Percentiles rank a stretch among this genome's conserved stretches.
Conservation (phyloP, 441 rosid species). For the Omphalea diandra region DNA sequence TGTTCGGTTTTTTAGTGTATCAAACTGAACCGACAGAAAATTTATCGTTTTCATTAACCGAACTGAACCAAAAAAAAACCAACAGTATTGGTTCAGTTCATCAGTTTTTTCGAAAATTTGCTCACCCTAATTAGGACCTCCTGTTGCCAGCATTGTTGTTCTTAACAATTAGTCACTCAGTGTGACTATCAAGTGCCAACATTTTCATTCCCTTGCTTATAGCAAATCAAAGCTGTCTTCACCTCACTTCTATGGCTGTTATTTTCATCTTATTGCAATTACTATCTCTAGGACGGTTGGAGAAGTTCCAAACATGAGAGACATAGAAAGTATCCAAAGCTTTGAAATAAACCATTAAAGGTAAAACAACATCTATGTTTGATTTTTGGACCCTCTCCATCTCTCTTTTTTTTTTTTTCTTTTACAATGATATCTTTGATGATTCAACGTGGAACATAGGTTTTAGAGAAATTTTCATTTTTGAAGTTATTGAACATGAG, state of each 20-base stretch:
- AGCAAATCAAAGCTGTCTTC: background rate
- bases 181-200: background rate
- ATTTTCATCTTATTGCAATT: background rate
- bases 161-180: background rate
- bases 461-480: background rate
- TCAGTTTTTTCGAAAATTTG: no score
- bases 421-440: background rate
- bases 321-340: background rate
- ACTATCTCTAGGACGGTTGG: background rate
- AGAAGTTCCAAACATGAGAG: background rate
- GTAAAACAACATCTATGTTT: background rate
- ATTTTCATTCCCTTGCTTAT: background rate
- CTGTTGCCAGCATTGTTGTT: background rate
- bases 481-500: background rate
- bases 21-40: no score
- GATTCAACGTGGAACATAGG: background rate
- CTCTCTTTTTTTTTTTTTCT: background rate
- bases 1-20: no score
- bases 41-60: no score
- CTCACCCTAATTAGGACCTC: no score
- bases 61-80: no score
- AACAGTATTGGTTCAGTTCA: no score
- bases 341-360: slow-evolving; percentile 1
- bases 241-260: background rate
- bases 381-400: background rate